These are phyloP conservation scores for Actinidia arguta DNA, from an alignment of 179 eudicot species.

Conservation along the genomic window DNA sequence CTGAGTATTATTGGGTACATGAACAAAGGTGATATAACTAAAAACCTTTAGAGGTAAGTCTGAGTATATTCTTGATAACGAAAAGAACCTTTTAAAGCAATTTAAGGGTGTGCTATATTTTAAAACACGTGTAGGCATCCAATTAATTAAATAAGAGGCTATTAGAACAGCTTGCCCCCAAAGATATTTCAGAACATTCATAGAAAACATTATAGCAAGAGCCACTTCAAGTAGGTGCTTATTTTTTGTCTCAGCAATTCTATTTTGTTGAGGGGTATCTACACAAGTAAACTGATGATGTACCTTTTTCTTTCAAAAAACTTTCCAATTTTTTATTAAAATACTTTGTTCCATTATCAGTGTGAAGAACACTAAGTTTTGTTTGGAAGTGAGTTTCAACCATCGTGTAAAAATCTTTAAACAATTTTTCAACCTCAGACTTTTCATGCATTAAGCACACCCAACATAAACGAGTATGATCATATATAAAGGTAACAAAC, in stretches of 20 bases:
- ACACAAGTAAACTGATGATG: neutral
- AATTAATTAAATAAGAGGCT: neutral
- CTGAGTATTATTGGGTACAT: neutral
- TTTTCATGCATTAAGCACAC: neutral
- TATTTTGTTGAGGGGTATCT: too few relatives aligned
- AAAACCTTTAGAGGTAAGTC: neutral
- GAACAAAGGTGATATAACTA: neutral
- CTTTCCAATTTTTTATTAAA: neutral
- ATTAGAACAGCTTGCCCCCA: neutral
- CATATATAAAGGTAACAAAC: neutral
- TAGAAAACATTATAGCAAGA: neutral
- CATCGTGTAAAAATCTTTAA: neutral
- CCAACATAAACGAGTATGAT: neutral
- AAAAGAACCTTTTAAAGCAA: neutral
- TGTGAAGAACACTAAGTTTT: neutral
- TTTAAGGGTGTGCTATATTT: neutral
- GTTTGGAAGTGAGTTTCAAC: neutral
- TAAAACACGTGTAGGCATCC: neutral
- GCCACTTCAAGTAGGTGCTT: neutral
- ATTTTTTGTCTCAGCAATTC: neutral
- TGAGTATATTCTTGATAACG: neutral
- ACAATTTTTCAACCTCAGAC: neutral
- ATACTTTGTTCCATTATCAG: neutral
- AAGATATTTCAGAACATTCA: neutral
- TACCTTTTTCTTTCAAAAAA: neutral